Percentiles rank a stretch among this genome's conserved stretches.
Evolutionary conservation across 345 rosid genomes (phyloP).

Genomic region (Cardamine chenopodiifolia): DNA sequence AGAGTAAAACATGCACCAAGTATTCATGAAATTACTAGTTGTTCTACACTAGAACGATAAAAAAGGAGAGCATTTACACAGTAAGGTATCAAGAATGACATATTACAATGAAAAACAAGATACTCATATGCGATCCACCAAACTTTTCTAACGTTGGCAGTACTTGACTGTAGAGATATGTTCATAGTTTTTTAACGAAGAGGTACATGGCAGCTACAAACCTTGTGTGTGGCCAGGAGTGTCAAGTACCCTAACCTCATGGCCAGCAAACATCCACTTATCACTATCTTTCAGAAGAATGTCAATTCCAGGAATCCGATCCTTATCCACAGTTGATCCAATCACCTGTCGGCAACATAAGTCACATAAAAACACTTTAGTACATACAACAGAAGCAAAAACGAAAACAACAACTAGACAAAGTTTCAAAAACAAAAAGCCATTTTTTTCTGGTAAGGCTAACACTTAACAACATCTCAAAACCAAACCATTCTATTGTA

Average conservation of each 20-base stretch:
- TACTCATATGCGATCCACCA: neutral
- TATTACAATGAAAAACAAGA: neutral
- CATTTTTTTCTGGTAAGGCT: neutral
- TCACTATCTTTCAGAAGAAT: slow-evolving; percentile 82
- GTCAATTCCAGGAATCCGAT: slow-evolving; percentile 90
- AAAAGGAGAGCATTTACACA: neutral
- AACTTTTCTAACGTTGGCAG: neutral
- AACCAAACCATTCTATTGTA: slow-evolving; percentile 6
- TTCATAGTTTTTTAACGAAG: neutral
- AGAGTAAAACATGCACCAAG: slow-evolving; percentile 4
- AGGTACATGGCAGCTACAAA: slow-evolving; percentile 35
- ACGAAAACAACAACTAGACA: slow-evolving; percentile 10
- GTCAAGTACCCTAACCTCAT: slow-evolving; percentile 79
- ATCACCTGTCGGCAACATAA: slow-evolving; percentile 69
- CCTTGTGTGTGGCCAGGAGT: slow-evolving; percentile 99
- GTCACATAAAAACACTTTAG: neutral
- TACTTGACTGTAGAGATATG: neutral
- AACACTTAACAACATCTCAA: neutral
- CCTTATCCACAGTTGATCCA: slow-evolving; percentile 77
- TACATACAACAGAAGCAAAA: neutral
- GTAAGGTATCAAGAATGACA: slow-evolving; percentile 1
- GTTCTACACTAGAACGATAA: neutral
- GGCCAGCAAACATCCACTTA: slow-evolving; percentile 99
- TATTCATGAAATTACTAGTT: slow-evolving; percentile 4
- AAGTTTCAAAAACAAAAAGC: slow-evolving; percentile 14